Conservation (phyloP, 495 filamentous ascomycete genomes). For the Xylaria bambusicola region DNA sequence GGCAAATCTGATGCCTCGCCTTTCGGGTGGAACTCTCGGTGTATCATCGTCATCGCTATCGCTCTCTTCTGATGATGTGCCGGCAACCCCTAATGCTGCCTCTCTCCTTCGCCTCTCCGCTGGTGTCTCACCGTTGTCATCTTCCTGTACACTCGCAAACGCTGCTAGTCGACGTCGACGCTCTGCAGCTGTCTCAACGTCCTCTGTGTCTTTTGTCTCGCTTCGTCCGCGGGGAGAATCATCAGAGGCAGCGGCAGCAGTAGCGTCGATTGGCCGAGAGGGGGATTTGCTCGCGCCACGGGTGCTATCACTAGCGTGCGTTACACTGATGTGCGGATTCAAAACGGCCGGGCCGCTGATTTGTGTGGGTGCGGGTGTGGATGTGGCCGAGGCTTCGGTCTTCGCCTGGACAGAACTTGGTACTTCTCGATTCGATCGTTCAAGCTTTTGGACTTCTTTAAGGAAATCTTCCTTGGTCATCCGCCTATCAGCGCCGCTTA, state of each 20-base stretch:
- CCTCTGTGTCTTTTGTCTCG: constrained; percentile 13
- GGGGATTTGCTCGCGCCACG: constrained; percentile 22
- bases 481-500: constrained; percentile 67
- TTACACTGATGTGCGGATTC: constrained; percentile 31
- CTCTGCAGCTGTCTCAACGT: constrained; percentile 44
- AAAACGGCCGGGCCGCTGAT: constrained; percentile 19
- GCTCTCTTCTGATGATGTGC: constrained; percentile 49
- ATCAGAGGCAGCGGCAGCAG: background rate
- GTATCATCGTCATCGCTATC: constrained; percentile 67
- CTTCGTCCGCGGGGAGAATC: constrained; percentile 25
- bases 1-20: constrained; percentile 49
- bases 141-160: constrained; percentile 38
- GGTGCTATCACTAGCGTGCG: constrained; percentile 24
- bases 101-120: constrained; percentile 81
- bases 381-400: constrained; percentile 34
- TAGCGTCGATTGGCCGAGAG: no score
- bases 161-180: constrained; percentile 43
- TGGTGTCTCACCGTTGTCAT: constrained; percentile 69
- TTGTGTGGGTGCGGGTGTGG: no score
- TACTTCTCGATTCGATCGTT: constrained; percentile 73
- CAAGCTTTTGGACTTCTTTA: constrained; percentile 74
- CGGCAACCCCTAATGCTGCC: constrained; percentile 73
- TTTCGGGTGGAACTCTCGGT: constrained; percentile 45
- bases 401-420: no score
- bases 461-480: constrained; percentile 95